Evolutionary conservation across 345 rosid genomes (phyloP).

Genomic region (Ailanthus altissimus): DNA sequence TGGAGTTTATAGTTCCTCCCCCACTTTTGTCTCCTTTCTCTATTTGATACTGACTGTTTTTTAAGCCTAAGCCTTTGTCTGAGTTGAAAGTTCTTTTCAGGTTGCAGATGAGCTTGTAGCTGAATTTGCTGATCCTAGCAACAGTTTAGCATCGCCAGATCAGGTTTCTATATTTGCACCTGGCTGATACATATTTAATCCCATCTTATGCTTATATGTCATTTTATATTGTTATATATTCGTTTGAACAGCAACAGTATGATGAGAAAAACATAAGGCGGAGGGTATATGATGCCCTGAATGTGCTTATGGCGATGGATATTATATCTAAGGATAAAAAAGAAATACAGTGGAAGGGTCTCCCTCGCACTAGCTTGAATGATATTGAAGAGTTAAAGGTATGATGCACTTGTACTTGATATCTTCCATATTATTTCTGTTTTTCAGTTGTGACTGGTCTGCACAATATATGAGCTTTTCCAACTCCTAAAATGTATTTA

Average conservation of each 20-base stretch:
- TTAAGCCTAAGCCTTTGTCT: constrained; percentile 27
- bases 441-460: constrained; percentile 15
- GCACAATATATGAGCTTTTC: constrained; percentile 27
- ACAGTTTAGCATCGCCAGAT: constrained; percentile 73
- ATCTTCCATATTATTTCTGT: constrained; percentile 10
- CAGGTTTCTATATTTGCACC: constrained; percentile 54
- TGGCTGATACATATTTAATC: not conserved
- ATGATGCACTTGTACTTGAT: constrained; percentile 22
- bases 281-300: constrained; percentile 97
- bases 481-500: constrained; percentile 14
- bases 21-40: not conserved
- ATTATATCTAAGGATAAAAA: constrained; percentile 96
- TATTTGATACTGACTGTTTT: not conserved
- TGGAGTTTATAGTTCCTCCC: not conserved
- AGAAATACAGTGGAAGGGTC: constrained; percentile 98
- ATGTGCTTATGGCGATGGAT: constrained; percentile 99
- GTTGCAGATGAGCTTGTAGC: constrained; percentile 99
- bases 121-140: constrained; percentile 88
- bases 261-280: constrained; percentile 98
- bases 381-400: constrained; percentile 98
- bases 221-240: constrained; percentile 11
- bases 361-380: constrained; percentile 87
- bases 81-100: constrained; percentile 49
- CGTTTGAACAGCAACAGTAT: constrained; percentile 74
- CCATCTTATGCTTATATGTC: constrained; percentile 4